A percentile compares a stretch with the other conserved stretches of the same genome.
phyloP scores from a whole-genome alignment of 371 early-diverging fungal genomes.

The Mortierella sp. region DNA sequence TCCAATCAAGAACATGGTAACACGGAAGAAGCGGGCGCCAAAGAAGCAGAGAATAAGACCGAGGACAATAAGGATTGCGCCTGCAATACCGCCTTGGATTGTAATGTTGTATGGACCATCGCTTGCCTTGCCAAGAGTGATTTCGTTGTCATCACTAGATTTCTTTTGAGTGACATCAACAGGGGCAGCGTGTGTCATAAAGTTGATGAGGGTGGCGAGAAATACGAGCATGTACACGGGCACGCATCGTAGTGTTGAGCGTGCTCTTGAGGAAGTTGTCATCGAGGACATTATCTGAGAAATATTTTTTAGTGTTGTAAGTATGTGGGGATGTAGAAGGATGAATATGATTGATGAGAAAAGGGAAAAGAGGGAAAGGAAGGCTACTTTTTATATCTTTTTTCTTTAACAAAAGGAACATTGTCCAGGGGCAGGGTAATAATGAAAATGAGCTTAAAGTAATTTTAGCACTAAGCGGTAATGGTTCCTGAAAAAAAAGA shows the following conservation, averaged over 20 bases:
- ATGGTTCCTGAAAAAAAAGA: no score
- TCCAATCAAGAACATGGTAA: conserved; percentile 71
- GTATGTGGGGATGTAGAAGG: conserved; percentile 3
- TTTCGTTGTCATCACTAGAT: not conserved
- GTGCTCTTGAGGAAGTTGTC: conserved; percentile 16
- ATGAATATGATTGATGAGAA: not conserved
- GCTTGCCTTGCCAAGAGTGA: not conserved
- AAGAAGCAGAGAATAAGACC: conserved; percentile 76
- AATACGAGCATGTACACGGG: conserved; percentile 30
- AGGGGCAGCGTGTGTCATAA: conserved; percentile 1
- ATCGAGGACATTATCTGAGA: conserved; percentile 5
- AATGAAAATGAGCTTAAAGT: no score
- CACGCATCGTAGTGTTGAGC: conserved; percentile 17
- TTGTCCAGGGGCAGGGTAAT: not conserved
- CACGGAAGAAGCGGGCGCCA: conserved; percentile 68
- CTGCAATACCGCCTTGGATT: conserved; percentile 70
- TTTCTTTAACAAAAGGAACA: not conserved
- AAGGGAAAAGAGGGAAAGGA: not conserved
- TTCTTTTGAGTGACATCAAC: not conserved
- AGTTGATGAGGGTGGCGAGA: conserved; percentile 28
- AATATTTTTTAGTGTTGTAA: not conserved
- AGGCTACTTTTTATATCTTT: not conserved
- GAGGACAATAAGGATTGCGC: conserved; percentile 68
- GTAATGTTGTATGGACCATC: conserved; percentile 56
- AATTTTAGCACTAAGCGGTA: no score